A percentile compares a stretch with the other conserved stretches of the same genome.
Conservation (phyloP, 2,329 filamentous ascomycete genomes). For the Rhytidhysteron rufulum region DNA sequence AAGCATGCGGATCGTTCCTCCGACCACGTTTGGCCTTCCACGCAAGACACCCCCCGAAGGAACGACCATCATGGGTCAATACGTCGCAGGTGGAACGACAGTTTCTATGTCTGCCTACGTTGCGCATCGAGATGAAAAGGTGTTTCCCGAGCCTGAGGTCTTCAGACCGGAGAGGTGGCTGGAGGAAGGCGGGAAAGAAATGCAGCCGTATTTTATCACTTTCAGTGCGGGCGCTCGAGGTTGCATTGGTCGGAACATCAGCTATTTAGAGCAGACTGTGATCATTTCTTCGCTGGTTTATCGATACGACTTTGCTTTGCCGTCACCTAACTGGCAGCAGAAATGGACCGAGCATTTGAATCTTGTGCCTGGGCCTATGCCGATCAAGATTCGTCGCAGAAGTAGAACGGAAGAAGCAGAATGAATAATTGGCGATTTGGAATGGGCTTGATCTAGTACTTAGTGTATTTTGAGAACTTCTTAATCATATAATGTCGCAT, state of each 20-base stretch:
- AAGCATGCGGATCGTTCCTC: background rate
- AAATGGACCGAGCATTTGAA: conserved; percentile 23
- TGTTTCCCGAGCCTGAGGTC: background rate
- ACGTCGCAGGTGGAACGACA: conserved; percentile 20
- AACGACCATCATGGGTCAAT: conserved; percentile 19
- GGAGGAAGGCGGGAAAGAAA: conserved; percentile 16
- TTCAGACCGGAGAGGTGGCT: conserved; percentile 3
- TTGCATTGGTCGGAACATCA: conserved; percentile 29
- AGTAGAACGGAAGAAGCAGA: no score
- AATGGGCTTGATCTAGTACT: no score
- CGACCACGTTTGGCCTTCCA: background rate
- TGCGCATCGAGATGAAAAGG: background rate
- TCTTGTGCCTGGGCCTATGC: conserved; percentile 18
- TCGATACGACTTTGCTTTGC: conserved; percentile 26
- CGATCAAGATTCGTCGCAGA: conserved; percentile 26
- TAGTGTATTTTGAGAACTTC: no score
- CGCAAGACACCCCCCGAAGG: conserved; percentile 2
- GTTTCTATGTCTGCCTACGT: background rate
- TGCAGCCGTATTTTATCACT: conserved; percentile 27
- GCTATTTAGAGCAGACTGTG: conserved; percentile 21
- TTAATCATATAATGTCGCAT: no score
- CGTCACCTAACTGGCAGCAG: conserved; percentile 19
- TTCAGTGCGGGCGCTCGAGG: conserved; percentile 26
- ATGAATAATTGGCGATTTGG: no score
- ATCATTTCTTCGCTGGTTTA: conserved; percentile 17